Base-by-base conservation (phyloP, 2,329 filamentous ascomycete genomes). In the Cercospora brassicicola region DNA sequence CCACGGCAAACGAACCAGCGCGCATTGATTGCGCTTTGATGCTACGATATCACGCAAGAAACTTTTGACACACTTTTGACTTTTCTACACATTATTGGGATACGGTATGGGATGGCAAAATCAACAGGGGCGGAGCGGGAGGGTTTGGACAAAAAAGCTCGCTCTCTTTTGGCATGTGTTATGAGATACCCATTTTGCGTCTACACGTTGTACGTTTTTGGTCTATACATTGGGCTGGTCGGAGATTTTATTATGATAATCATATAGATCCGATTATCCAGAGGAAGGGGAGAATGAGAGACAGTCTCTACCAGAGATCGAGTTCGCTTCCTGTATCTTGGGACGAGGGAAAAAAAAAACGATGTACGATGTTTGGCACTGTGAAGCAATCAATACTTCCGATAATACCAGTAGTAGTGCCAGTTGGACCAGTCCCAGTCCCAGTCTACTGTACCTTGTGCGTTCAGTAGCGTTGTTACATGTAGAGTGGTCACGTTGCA, bases 111-210 rank as follows among this genome's bases (percentile, higher is more conserved):
- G 31, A 60, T 15, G 57, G 31, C 28, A 61, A 36, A 28, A 28
- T 18, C 33, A 61, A 42, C 59, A 61, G 39, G 23, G 33, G 36
- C 10, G 42, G 30, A 53, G 18, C 56, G 62, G 62, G 18, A 13
- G 36, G 60, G 42, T 42, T 26, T 48, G 28, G 59, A 56, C 45
- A 61, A n/a, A 42, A 60, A 61, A 61, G 59, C 33, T 59, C 31
- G 59, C 59, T 48, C 53, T 31, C 26, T 13, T 53, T 53, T 26
- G 64, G 65, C 63, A 64, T 67, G 63, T 69, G 59, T 72, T 68
- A 67, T 42, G 69, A 71, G 68, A 72, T 72, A 71, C 68, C 70
- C 70, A 64, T 64, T 64, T 60, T 60, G 42, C 55, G 55, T 51
- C 45, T 20, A 20, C 18, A 51, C 4, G 2, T 51, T 51, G 18